A percentile compares a stretch with the other conserved stretches of the same genome.
These are phyloP conservation scores for Trichomonas vaginalis DNA, from an alignment of 208 protist genomes.

Conservation along the genomic window DNA sequence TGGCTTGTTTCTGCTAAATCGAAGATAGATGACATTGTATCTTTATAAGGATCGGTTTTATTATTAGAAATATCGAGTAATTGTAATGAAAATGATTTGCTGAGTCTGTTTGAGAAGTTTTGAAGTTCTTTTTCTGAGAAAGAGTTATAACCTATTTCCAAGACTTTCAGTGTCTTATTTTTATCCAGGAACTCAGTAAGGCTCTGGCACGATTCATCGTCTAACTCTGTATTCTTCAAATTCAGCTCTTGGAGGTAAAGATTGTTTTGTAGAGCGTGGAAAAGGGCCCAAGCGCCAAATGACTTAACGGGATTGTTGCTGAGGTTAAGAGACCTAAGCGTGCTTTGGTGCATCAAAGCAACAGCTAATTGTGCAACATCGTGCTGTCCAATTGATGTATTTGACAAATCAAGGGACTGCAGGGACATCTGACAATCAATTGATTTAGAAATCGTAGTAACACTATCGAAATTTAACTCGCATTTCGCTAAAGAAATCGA, in stretches of 20 bases:
- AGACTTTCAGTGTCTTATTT: background rate
- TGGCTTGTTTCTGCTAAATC: background rate
- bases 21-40: background rate
- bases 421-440: background rate
- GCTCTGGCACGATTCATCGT: background rate
- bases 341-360: background rate
- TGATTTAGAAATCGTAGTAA: background rate
- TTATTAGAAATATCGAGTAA: background rate
- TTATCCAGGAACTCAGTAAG: background rate
- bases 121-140: background rate
- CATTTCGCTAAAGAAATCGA: background rate
- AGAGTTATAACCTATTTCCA: background rate
- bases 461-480: background rate
- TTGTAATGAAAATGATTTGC: background rate
- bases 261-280: background rate
- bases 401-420: background rate
- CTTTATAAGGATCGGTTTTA: background rate
- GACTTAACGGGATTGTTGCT: background rate
- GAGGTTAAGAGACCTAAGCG: background rate
- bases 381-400: background rate
- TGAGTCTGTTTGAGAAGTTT: background rate
- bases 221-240: background rate
- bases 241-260: background rate
- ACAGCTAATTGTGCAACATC: background rate
- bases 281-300: background rate